A percentile compares a stretch with the other conserved stretches of the same genome.
Conservation (phyloP, 2,329 filamentous ascomycete genomes). For the Chrysoporthe austroafricana region DNA sequence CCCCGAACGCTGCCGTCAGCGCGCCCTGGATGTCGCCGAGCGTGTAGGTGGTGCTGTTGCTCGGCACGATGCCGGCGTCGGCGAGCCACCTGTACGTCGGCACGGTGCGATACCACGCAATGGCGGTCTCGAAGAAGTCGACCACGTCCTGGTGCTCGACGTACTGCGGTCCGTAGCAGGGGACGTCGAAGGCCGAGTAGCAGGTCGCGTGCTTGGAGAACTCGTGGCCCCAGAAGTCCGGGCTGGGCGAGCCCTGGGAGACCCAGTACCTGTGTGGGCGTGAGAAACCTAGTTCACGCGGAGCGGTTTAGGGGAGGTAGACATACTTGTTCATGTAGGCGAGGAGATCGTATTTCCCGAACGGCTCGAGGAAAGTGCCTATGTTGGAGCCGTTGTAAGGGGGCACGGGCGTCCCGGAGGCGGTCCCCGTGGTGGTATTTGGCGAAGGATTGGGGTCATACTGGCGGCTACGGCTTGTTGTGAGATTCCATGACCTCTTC, state of each 20-base stretch:
- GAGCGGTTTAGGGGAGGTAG: not conserved
- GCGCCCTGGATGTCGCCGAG: conserved; percentile 55
- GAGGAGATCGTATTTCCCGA: conserved; percentile 63
- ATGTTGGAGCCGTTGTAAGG: conserved; percentile 63
- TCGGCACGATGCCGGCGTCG: conserved; percentile 56
- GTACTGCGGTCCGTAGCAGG: conserved; percentile 66
- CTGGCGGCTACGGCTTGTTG: conserved; percentile 50
- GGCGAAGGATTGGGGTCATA: conserved; percentile 65
- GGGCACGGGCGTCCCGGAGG: conserved; percentile 56
- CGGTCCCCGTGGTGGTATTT: conserved; percentile 64
- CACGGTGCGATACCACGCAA: conserved; percentile 59
- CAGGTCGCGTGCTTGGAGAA: conserved; percentile 72
- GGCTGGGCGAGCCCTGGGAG: conserved; percentile 57
- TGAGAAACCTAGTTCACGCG: not conserved
- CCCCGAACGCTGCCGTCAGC: conserved; percentile 55
- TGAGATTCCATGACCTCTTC: conserved; percentile 12
- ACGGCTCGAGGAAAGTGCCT: conserved; percentile 59
- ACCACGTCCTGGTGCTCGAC: conserved; percentile 61
- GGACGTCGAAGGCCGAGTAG: conserved; percentile 66
- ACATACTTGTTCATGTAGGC: conserved; percentile 64
- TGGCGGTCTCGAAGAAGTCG: conserved; percentile 65
- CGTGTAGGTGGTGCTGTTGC: conserved; percentile 61
- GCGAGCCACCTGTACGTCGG: conserved; percentile 66
- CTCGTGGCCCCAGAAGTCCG: conserved; percentile 68
- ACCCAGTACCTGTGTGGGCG: conserved; percentile 54